These are phyloP conservation scores for Combretum micranthum DNA, from an alignment of 345 rosid species.

Conservation along the genomic window DNA sequence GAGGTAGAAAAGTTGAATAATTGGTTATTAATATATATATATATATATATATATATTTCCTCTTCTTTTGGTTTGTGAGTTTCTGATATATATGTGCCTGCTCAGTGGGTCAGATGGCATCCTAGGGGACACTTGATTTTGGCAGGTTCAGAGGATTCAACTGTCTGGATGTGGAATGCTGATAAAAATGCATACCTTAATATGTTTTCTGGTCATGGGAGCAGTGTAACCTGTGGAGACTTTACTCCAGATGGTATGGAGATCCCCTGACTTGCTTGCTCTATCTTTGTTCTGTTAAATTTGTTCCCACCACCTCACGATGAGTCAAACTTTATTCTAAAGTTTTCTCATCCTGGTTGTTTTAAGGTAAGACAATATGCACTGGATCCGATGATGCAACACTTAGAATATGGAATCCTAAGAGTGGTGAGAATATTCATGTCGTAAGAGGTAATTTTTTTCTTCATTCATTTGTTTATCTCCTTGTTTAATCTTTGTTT, in stretches of 20 bases:
- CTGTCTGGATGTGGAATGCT: constrained; percentile 97
- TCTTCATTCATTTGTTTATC: no score
- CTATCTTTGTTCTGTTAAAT: no score
- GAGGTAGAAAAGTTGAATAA: constrained; percentile 38
- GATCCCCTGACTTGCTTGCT: neutral
- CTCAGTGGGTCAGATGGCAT: constrained; percentile 95
- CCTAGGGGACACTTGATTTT: constrained; percentile 83
- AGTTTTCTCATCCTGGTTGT: neutral
- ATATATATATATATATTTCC: constrained; percentile 3
- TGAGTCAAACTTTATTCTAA: no score
- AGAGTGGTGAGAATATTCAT: constrained; percentile 62
- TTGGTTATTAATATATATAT: constrained; percentile 4
- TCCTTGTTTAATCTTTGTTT: neutral
- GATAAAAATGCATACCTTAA: constrained; percentile 61
- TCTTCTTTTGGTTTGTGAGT: neutral
- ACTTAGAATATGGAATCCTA: constrained; percentile 86
- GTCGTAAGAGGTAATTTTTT: constrained; percentile 50
- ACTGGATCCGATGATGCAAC: constrained; percentile 93
- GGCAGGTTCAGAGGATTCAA: constrained; percentile 80
- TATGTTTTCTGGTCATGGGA: constrained; percentile 75
- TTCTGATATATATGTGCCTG: constrained; percentile 12
- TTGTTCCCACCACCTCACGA: no score
- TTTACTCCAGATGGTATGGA: constrained; percentile 85
- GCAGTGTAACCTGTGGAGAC: constrained; percentile 78
- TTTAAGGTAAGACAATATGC: constrained; percentile 74